Conservation (phyloP, 2,329 filamentous ascomycete species). For the Fusarium denticulatum region DNA sequence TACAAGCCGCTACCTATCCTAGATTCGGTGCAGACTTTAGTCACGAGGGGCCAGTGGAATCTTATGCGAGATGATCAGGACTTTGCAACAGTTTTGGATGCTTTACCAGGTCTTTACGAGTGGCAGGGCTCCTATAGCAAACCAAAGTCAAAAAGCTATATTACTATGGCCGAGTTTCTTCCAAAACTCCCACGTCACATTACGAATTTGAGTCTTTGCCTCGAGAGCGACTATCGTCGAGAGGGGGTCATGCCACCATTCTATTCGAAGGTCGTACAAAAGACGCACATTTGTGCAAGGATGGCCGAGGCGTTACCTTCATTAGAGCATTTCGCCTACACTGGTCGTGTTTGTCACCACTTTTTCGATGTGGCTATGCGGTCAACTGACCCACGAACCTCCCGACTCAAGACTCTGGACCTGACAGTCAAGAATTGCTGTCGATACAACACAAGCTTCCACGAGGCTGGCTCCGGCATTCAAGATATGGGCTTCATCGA, state of each 20-base stretch:
- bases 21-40: constrained; percentile 69
- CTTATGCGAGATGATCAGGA: constrained; percentile 72
- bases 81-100: constrained; percentile 68
- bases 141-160: constrained; percentile 78
- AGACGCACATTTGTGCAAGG: constrained; percentile 72
- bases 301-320: constrained; percentile 69
- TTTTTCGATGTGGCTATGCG: constrained; percentile 71
- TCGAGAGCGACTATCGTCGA: constrained; percentile 77
- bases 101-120: constrained; percentile 72
- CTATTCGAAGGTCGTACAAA: constrained; percentile 67
- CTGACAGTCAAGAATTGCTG: constrained; percentile 81
- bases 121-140: constrained; percentile 75
- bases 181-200: constrained; percentile 66
- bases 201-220: constrained; percentile 71
- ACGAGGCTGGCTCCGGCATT: constrained; percentile 75
- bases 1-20: constrained; percentile 57
- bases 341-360: constrained; percentile 75
- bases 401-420: constrained; percentile 72
- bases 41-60: constrained; percentile 82
- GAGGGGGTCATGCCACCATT: constrained; percentile 69
- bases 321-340: constrained; percentile 76
- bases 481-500: constrained; percentile 77
- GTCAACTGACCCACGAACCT: constrained; percentile 58
- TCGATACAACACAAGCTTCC: constrained; percentile 62
- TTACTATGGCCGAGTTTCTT: constrained; percentile 73